phyloP scores from a whole-genome alignment of 148 eudicot species.

The Persicaria tinctoria region DNA sequence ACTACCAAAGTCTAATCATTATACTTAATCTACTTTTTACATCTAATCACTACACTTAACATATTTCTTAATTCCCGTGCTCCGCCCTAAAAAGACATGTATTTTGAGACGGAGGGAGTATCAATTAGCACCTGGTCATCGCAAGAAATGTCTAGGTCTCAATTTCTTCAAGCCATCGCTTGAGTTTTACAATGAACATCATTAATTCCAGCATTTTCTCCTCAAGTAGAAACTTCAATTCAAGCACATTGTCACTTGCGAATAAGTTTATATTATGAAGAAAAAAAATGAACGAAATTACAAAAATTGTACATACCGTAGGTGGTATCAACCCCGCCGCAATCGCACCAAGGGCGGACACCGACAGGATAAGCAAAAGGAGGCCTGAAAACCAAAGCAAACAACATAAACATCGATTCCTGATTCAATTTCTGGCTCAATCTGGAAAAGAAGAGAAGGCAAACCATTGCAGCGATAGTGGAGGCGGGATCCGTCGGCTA shows the following conservation, averaged over 20 bases:
- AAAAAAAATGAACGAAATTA: too few relatives aligned
- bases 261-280: too few relatives aligned
- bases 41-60: too few relatives aligned
- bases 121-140: background rate
- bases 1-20: too few relatives aligned
- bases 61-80: too few relatives aligned
- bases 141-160: background rate
- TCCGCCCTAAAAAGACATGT: too few relatives aligned
- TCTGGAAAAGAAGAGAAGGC: background rate
- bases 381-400: conserved; percentile 45
- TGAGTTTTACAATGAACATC: background rate
- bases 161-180: background rate
- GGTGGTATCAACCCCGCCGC: conserved; percentile 49
- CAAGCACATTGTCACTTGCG: background rate
- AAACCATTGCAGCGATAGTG: conserved; percentile 89
- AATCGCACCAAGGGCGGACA: conserved; percentile 54
- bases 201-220: background rate
- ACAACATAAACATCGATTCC: background rate
- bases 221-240: background rate
- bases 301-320: conserved; percentile 37
- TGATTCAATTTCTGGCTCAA: background rate
- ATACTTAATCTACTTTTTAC: too few relatives aligned
- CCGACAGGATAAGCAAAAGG: conserved; percentile 46
- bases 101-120: too few relatives aligned
- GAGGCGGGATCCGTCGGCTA: conserved; percentile 72